A percentile compares a stretch with the other conserved stretches of the same genome.
These are phyloP conservation scores for Penicillium janthinellum DNA, from an alignment of 2,329 filamentous ascomycete species.

Conservation along the genomic window DNA sequence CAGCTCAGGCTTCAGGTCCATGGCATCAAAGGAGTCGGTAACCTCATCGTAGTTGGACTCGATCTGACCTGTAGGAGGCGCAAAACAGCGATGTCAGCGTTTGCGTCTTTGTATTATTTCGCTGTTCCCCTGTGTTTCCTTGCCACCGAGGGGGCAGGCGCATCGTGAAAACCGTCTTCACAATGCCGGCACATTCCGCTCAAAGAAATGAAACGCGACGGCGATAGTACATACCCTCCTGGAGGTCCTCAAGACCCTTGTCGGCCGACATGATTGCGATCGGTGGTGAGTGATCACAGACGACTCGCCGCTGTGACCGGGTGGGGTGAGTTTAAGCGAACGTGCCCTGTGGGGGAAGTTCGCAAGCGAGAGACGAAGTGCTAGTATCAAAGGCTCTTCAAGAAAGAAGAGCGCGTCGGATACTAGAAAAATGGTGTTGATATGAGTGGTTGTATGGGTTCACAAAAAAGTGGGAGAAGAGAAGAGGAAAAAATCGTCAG, in stretches of 20 bases:
- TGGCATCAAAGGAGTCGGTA: constrained; percentile 97
- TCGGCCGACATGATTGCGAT: constrained; percentile 93
- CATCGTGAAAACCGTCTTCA: background rate
- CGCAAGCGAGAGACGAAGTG: constrained; percentile 27
- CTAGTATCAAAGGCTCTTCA: constrained; percentile 42
- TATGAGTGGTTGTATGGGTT: constrained; percentile 22
- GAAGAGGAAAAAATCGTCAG: constrained; percentile 29
- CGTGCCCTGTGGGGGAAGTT: constrained; percentile 34
- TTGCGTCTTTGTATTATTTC: constrained; percentile 10
- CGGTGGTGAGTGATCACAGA: constrained; percentile 65
- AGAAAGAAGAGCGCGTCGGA: constrained; percentile 33
- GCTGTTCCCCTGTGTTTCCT: constrained; percentile 12
- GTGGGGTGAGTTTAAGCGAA: constrained; percentile 40
- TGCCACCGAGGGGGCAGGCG: constrained; percentile 11
- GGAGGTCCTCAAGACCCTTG: constrained; percentile 97
- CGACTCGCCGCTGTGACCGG: constrained; percentile 70
- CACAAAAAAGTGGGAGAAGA: constrained; percentile 28
- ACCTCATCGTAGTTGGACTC: constrained; percentile 99
- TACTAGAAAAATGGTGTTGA: constrained; percentile 29
- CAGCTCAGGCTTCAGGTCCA: constrained; percentile 95
- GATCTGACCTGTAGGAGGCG: constrained; percentile 76
- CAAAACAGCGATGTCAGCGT: constrained; percentile 18
- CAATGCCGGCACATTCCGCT: constrained; percentile 2
- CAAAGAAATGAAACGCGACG: constrained; percentile 9
- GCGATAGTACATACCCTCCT: constrained; percentile 74